Percentiles rank a stretch among this genome's conserved stretches.
Conservation (phyloP, 345 rosid genomes). For the Draba incana region DNA sequence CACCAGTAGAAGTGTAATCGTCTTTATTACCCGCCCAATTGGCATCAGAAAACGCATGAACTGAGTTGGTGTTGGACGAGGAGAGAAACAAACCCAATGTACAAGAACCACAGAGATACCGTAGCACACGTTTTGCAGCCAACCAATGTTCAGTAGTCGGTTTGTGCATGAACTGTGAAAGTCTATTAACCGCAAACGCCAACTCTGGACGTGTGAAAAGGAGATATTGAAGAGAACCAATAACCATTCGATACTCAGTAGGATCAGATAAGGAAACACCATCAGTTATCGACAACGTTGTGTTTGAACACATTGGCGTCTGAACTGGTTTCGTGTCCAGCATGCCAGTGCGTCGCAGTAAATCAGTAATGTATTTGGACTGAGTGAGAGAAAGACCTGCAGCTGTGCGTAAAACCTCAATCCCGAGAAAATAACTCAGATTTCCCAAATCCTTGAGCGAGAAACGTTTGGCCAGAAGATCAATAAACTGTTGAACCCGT, state of each 20-base stretch:
- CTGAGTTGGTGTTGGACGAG: rapidly evolving
- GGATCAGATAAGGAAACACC: not conserved
- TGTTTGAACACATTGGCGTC: not conserved
- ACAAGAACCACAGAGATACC: not conserved
- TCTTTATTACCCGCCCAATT: too few species aligned
- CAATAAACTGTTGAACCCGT: not conserved
- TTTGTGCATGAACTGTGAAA: too few species aligned
- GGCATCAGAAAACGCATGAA: not conserved
- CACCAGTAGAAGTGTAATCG: not conserved
- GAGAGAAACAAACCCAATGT: not conserved
- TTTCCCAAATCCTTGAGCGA: too few species aligned
- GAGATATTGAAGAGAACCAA: not conserved
- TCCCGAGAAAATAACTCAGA: not conserved
- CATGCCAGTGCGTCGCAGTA: not conserved
- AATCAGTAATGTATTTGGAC: not conserved
- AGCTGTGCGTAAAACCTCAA: not conserved
- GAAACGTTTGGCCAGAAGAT: not conserved
- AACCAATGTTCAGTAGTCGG: not conserved
- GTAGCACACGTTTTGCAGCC: not conserved
- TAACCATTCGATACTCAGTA: not conserved
- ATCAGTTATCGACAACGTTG: not conserved
- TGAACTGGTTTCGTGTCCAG: rapidly evolving
- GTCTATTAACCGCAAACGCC: too few species aligned
- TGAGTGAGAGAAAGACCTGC: not conserved
- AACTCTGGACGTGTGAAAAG: too few species aligned